Percentiles rank a stretch among this genome's conserved stretches.
Evolutionary conservation across 2,329 filamentous ascomycete species (phyloP).

Genomic region (Niveomyces coronatus): DNA sequence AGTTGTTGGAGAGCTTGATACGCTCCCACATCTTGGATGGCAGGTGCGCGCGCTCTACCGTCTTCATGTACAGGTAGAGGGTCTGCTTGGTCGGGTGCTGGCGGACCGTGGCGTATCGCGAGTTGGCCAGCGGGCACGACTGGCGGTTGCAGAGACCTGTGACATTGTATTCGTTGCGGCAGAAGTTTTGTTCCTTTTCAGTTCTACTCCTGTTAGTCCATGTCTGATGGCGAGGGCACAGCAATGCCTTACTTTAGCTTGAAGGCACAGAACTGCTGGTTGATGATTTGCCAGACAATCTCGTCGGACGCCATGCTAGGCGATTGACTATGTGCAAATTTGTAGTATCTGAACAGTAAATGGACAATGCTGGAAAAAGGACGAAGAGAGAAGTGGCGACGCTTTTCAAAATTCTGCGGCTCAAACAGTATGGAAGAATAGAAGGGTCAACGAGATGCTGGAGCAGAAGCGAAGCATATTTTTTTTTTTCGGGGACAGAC

Average conservation of each 20-base stretch:
- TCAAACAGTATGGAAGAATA: background rate
- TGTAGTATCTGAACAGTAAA: too few species aligned
- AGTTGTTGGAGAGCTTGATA: constrained; percentile 83
- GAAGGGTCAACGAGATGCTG: background rate
- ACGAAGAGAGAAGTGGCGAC: too few species aligned
- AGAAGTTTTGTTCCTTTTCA: constrained; percentile 84
- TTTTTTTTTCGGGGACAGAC: constrained; percentile 7
- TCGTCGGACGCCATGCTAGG: constrained; percentile 77
- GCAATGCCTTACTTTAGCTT: constrained; percentile 71
- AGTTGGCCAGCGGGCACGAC: constrained; percentile 84
- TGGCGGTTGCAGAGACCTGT: constrained; percentile 76
- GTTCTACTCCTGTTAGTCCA: constrained; percentile 47
- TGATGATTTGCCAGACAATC: constrained; percentile 95
- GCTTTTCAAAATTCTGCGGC: background rate
- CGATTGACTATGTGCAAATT: background rate
- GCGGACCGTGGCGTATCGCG: constrained; percentile 84
- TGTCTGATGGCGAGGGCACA: too few species aligned
- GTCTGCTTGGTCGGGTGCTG: constrained; percentile 69
- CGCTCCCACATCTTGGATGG: constrained; percentile 92
- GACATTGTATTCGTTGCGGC: constrained; percentile 88
- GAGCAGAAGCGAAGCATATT: constrained; percentile 8
- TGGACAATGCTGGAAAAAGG: too few species aligned
- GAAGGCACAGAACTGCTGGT: constrained; percentile 90
- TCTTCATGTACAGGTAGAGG: constrained; percentile 96
- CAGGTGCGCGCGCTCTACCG: constrained; percentile 76